Base-by-base conservation (phyloP, 352 stramenopile species). In the Peronosclerospora sorghi region DNA sequence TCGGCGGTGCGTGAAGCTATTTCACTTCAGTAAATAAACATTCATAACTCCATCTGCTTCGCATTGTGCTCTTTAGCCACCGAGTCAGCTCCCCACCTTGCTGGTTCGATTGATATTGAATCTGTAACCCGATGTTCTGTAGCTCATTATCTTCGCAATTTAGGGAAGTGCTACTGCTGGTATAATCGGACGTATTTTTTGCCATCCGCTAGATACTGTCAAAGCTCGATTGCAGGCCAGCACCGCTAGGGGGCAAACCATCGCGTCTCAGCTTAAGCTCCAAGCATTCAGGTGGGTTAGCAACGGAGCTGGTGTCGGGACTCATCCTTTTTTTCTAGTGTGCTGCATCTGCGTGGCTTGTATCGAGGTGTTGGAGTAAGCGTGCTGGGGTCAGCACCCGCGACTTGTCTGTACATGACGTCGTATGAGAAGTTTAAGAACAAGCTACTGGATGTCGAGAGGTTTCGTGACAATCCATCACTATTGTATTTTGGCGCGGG, bases 361-460 rank as follows among this genome's bases (percentile, higher is more conserved):
- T 99, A 98, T 61, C 74, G 89, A 39, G 96, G 96, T 2, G 85
- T 98, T 45, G 91, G 87, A 13, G 89, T 96, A 12, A 95, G 94
- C 27, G 79, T 98, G 50, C 40, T 98, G 17, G 92, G 92, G 8
- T 96, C 93, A 9, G 95, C 93, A 32, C 95, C 95, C 8, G 96
- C 88, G 1, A 97, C 90, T 35, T 95, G 95, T 50, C 57, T 98
- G 4, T 99, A 99, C 69, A 62, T 98, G 41, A 96, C 85, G 21
- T 96, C 89, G 12, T 99, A 99, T 69, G 94, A 98, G 49, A 65
- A 91, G 28, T 80, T 58, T 18, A 87, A 83, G 51, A 68, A 84
- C 48, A 58, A 54, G 36, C 54, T 87, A 7, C 56, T 74, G 29
- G 18, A 50, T 7, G 35, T 77, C 9, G 51, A 64, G 7, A 37